Evolutionary conservation across 257 asterid genomes (phyloP).

Genomic region (Ballota nigra): DNA sequence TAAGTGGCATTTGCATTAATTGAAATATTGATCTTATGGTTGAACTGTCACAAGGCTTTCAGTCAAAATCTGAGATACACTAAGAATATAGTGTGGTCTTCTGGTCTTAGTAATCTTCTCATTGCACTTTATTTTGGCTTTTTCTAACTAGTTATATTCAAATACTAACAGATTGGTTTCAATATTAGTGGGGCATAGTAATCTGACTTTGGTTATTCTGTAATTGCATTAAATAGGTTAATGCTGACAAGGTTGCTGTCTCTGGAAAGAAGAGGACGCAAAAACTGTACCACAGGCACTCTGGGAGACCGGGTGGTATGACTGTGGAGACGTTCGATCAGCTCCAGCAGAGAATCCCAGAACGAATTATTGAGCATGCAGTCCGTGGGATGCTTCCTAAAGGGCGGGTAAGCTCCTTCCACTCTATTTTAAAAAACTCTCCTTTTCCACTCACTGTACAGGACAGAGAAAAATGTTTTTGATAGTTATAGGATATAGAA

Average conservation of each 20-base stretch:
- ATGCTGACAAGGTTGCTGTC: conserved; percentile 90
- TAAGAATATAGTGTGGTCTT: background rate
- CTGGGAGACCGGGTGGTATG: conserved; percentile 98
- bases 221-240: conserved; percentile 47
- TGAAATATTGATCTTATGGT: background rate
- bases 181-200: background rate
- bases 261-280: conserved; percentile 88
- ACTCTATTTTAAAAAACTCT: background rate
- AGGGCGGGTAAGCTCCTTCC: conserved; percentile 61
- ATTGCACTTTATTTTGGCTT: background rate
- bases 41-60: background rate
- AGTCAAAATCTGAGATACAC: background rate
- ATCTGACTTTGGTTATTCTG: background rate
- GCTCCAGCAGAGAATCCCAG: conserved; percentile 88
- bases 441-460: background rate
- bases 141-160: background rate
- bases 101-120: background rate
- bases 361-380: conserved; percentile 94
- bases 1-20: background rate
- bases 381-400: conserved; percentile 99
- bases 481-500: background rate
- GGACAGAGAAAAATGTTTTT: background rate
- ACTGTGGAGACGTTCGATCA: conserved; percentile 88
- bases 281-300: conserved; percentile 85
- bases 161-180: background rate